phyloP scores from a whole-genome alignment of 352 stramenopile genomes.

The Pythium utonaiense region DNA sequence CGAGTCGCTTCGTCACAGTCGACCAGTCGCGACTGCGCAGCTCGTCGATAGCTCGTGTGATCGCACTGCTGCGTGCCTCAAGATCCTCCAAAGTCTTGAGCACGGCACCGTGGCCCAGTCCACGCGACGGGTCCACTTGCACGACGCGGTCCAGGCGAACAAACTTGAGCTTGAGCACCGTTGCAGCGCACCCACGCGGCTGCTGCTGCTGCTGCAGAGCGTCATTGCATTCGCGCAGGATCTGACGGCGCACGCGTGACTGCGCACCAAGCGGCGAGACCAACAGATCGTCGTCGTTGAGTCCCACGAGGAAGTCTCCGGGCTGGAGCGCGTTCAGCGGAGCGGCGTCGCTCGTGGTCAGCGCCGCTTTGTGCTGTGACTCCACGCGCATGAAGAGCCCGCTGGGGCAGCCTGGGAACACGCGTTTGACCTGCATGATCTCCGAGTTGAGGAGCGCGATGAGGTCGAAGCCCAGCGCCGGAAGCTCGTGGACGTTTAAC shows the following conservation, averaged over 20 bases:
- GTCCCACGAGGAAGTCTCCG: constrained; percentile 90
- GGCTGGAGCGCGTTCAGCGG: constrained; percentile 35
- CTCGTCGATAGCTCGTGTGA: constrained; percentile 36
- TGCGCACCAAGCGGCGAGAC: constrained; percentile 33
- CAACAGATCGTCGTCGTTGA: constrained; percentile 55
- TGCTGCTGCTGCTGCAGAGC: constrained; percentile 4
- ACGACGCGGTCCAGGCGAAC: constrained; percentile 44
- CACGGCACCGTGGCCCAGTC: constrained; percentile 41
- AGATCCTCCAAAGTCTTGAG: constrained; percentile 47
- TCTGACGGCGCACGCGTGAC: constrained; percentile 40
- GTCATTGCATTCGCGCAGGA: constrained; percentile 21
- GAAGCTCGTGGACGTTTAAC: constrained; percentile 18
- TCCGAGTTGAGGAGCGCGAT: constrained; percentile 26
- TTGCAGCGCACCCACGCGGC: constrained; percentile 16
- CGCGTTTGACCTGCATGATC: constrained; percentile 11
- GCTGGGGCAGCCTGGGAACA: background rate
- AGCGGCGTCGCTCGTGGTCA: constrained; percentile 22
- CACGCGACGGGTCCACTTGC: constrained; percentile 31
- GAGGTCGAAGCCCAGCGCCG: constrained; percentile 45
- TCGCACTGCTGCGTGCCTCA: constrained; percentile 24
- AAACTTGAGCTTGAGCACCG: constrained; percentile 50
- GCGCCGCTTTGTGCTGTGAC: constrained; percentile 36
- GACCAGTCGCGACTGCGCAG: constrained; percentile 38
- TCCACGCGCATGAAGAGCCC: constrained; percentile 18
- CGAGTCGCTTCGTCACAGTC: constrained; percentile 40